Evolutionary conservation across 1,139 yeast species (phyloP), one percentile per base, ranked within the genome.

Genomic region (Suhomyces panamericanus): DNA sequence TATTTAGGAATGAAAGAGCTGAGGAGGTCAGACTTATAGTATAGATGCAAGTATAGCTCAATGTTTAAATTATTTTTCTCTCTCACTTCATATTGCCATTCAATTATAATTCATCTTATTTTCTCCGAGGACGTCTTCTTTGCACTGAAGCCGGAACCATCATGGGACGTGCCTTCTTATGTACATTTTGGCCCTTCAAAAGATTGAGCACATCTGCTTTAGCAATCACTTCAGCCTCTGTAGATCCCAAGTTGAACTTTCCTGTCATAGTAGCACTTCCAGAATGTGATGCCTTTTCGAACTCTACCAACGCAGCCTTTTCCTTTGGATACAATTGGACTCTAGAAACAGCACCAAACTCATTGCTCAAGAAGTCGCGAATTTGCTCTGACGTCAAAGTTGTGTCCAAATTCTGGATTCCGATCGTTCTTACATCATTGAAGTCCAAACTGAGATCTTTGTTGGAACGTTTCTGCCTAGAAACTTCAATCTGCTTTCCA

Each of bases 191-290:
- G 3, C 43, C 48, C 7, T 39, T 41, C 6, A 47, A 15, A 6
- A 42, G 11, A 3, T 32, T 24, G 12, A 49, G 56, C 31, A 75
- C 52, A n/a, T 71, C 77, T 2, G 55, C 44, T 35, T 73, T 69
- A 4, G 71, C 55, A 1, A 76, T 77, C 22, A 76, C 60, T 15
- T 57, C 54, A 2, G 83, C 54, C 0, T 43, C 41, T 26, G 56
- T 60, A 1, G 67, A 74, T 11, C 72, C 75, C 22, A 78, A 63
- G 8, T 49, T 55, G 10, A 53, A 53, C 33, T 76, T 73, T n/a
- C 84, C 55, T 3, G 63, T 61, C 60, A 86, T 59, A 0, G 73
- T 64, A 0, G 86, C 86, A 44, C 64, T 73, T 0, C 95, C 93
- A 3, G 87, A 78, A 45, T 74, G 77, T 9, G 65, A 59, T 0